These are phyloP conservation scores for Mortierella sp. DNA, from an alignment of 371 early-diverging fungal genomes.

Conservation along the genomic window DNA sequence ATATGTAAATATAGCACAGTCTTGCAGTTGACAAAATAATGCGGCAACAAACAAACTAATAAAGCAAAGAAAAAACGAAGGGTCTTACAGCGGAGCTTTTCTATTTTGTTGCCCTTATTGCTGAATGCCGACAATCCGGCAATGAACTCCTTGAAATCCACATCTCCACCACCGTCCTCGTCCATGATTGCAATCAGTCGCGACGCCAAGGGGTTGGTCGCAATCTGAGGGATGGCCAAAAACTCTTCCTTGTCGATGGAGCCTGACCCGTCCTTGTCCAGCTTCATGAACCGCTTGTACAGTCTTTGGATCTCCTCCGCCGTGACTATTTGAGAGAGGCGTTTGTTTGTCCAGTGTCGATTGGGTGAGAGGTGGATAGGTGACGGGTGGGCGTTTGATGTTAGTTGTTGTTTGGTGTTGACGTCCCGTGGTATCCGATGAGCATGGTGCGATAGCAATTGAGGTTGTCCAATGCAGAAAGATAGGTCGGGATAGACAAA, in stretches of 20 bases:
- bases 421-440: background rate
- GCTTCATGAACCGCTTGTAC: conserved; percentile 96
- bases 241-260: conserved; percentile 97
- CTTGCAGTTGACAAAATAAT: background rate
- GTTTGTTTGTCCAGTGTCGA: background rate
- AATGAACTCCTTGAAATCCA: conserved; percentile 98
- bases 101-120: conserved; percentile 91
- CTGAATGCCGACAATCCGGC: conserved; percentile 93
- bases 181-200: conserved; percentile 97
- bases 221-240: conserved; percentile 93
- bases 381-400: background rate
- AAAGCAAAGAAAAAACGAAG: background rate
- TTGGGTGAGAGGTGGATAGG: background rate
- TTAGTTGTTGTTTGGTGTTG: background rate
- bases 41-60: background rate
- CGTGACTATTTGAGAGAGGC: conserved; percentile 68
- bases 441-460: background rate
- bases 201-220: conserved; percentile 95
- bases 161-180: conserved; percentile 97
- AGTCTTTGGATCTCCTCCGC: conserved; percentile 97
- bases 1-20: background rate
- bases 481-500: background rate
- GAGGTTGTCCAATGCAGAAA: background rate
- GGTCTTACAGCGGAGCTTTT: conserved; percentile 91
- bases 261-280: conserved; percentile 96